Conservation (phyloP, 2,329 filamentous ascomycete species). For the Microcera coccophila region DNA sequence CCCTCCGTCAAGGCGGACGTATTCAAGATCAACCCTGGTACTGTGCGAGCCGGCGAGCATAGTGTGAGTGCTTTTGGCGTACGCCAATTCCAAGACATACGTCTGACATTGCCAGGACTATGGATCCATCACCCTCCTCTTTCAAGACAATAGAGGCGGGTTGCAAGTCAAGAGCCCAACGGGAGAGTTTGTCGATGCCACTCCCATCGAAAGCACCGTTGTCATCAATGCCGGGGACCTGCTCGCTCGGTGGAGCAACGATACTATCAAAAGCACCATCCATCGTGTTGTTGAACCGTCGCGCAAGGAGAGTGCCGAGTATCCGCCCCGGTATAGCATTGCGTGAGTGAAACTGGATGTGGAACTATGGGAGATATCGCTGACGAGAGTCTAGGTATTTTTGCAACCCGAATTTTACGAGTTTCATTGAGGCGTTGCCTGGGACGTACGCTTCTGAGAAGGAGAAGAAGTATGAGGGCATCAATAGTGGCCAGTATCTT, state of each 20-base stretch:
- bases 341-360: conserved; percentile 51
- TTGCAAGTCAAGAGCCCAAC: conserved; percentile 64
- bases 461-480: conserved; percentile 73
- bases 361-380: neutral
- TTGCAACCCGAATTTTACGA: conserved; percentile 79
- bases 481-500: conserved; percentile 79
- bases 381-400: conserved; percentile 61
- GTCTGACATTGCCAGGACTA: conserved; percentile 44
- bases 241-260: conserved; percentile 84
- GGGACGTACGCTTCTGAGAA: conserved; percentile 63
- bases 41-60: conserved; percentile 75
- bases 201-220: conserved; percentile 74
- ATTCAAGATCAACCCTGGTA: conserved; percentile 62
- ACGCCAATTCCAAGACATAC: neutral
- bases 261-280: conserved; percentile 83
- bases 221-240: conserved; percentile 89
- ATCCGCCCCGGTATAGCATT: conserved; percentile 80
- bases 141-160: conserved; percentile 56
- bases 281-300: conserved; percentile 89
- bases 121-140: conserved; percentile 58
- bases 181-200: conserved; percentile 77
- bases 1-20: conserved; percentile 62
- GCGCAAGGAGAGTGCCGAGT: conserved; percentile 48
- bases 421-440: conserved; percentile 73
- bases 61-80: conserved; percentile 39